Percentiles rank a stretch among this genome's conserved stretches.
phyloP scores from a whole-genome alignment of 495 filamentous ascomycete species.

The Haplographium delicatum region DNA sequence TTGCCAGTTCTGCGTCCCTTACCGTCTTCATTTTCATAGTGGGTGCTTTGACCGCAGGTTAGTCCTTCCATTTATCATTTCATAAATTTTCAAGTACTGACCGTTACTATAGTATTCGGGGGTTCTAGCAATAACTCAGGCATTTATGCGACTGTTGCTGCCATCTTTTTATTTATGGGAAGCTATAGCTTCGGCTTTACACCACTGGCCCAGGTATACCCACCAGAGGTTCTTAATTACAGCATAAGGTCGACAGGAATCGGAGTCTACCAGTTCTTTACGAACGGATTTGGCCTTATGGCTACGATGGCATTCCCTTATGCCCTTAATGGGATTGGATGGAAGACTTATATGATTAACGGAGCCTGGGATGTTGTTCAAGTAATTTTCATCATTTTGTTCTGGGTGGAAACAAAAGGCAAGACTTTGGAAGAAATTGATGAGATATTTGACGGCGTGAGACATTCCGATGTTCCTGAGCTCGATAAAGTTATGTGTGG shows the following conservation, averaged over 20 bases:
- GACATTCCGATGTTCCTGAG: slow-evolving; percentile 33
- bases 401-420: slow-evolving; percentile 31
- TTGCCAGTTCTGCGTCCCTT: slow-evolving; percentile 23
- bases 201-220: slow-evolving; percentile 37
- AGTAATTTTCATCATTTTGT: slow-evolving; percentile 24
- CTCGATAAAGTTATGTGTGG: slow-evolving; percentile 26
- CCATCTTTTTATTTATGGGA: slow-evolving; percentile 33
- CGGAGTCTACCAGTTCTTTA: background rate
- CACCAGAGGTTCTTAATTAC: slow-evolving; percentile 35
- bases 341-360: slow-evolving; percentile 34
- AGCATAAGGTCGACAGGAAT: slow-evolving; percentile 32
- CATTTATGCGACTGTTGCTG: slow-evolving; percentile 16
- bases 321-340: slow-evolving; percentile 34
- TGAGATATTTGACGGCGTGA: slow-evolving; percentile 26
- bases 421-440: slow-evolving; percentile 33
- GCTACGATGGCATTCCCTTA: slow-evolving; percentile 46
- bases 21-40: slow-evolving; percentile 35
- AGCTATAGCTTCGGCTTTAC: slow-evolving; percentile 38
- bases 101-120: background rate
- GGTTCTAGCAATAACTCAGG: slow-evolving; percentile 11
- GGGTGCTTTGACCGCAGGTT: slow-evolving; percentile 30
- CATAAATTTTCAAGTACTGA: background rate
- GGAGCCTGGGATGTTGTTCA: slow-evolving; percentile 28
- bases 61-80: too few relatives aligned
- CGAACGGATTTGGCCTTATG: slow-evolving; percentile 26